These are phyloP conservation scores for Exophiala calicioides DNA, from an alignment of 2,329 filamentous ascomycete genomes.

Conservation along the genomic window DNA sequence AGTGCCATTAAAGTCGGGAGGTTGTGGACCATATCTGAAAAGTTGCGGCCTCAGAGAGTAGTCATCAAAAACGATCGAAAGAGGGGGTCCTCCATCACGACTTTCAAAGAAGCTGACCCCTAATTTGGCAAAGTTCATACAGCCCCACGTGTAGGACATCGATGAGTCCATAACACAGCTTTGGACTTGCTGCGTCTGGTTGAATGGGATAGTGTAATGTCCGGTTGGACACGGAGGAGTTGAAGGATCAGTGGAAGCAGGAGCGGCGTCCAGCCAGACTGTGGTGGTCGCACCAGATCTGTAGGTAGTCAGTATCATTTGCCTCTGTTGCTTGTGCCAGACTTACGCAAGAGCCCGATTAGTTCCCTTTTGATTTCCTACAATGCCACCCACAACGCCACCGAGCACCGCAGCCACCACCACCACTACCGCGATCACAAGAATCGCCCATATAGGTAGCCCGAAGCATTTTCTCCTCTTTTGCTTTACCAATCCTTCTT, in stretches of 20 bases:
- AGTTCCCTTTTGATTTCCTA: conserved; percentile 44
- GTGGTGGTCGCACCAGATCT: conserved; percentile 46
- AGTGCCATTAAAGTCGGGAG: conserved; percentile 49
- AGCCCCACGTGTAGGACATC: conserved; percentile 55
- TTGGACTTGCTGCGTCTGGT: conserved; percentile 48
- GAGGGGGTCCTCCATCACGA: conserved; percentile 31
- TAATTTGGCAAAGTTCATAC: conserved; percentile 40
- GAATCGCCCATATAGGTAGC: conserved; percentile 54
- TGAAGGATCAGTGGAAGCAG: conserved; percentile 49
- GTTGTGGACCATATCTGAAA: conserved; percentile 63
- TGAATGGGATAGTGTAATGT: conserved; percentile 50
- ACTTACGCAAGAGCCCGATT: conserved; percentile 32
- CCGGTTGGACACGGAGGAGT: conserved; percentile 49
- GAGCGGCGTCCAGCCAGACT: conserved; percentile 53
- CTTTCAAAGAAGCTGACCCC: conserved; percentile 37
- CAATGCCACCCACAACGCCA: conserved; percentile 55
- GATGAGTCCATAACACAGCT: conserved; percentile 50
- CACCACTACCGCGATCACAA: conserved; percentile 48
- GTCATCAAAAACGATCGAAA: conserved; percentile 43
- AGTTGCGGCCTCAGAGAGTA: conserved; percentile 38
- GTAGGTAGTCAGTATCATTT: conserved; percentile 8
- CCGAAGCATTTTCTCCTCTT: conserved; percentile 50
- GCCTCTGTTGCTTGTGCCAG: background rate
- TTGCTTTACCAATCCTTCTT: conserved; percentile 46
- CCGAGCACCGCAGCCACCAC: conserved; percentile 54